A percentile compares a stretch with the other conserved stretches of the same genome.
Conservation (phyloP, 2,329 filamentous ascomycete genomes). For the Podosphaera aphanis region DNA sequence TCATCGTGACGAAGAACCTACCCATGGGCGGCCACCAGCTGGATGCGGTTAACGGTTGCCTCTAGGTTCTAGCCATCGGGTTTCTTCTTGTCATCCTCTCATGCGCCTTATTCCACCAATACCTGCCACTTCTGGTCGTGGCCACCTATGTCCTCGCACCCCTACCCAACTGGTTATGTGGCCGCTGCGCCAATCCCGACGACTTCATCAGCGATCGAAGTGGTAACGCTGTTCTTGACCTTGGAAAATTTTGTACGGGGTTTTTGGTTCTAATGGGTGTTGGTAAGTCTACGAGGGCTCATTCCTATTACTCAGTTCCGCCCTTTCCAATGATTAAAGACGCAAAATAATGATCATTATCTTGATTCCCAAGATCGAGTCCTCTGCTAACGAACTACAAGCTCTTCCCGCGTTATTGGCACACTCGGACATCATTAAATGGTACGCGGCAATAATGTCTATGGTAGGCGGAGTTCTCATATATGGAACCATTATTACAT, state of each 20-base stretch:
- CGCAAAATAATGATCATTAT: neutral
- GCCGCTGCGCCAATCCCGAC: slow-evolving; percentile 70
- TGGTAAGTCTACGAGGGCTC: slow-evolving; percentile 34
- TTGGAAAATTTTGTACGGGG: slow-evolving; percentile 81
- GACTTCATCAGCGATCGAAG: slow-evolving; percentile 62
- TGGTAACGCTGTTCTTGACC: slow-evolving; percentile 66
- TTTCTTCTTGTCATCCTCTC: slow-evolving; percentile 98
- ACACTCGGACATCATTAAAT: slow-evolving; percentile 59
- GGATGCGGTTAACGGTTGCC: neutral
- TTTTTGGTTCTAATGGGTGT: slow-evolving; percentile 96
- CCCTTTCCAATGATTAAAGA: neutral
- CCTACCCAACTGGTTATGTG: slow-evolving; percentile 88
- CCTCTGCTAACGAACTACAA: slow-evolving; percentile 17
- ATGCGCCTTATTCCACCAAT: slow-evolving; percentile 82
- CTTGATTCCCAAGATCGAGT: neutral
- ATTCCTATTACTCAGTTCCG: neutral
- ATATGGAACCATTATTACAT: slow-evolving; percentile 95
- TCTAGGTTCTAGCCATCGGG: slow-evolving; percentile 72
- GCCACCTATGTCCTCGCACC: slow-evolving; percentile 87
- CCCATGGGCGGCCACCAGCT: neutral
- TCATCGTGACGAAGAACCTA: neutral
- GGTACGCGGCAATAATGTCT: slow-evolving; percentile 84
- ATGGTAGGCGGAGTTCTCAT: slow-evolving; percentile 81
- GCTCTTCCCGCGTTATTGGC: slow-evolving; percentile 74
- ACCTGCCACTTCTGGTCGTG: slow-evolving; percentile 85